These are phyloP conservation scores for Aphanoascus verrucosus DNA, from an alignment of 2,329 filamentous ascomycete species.

Conservation along the genomic window DNA sequence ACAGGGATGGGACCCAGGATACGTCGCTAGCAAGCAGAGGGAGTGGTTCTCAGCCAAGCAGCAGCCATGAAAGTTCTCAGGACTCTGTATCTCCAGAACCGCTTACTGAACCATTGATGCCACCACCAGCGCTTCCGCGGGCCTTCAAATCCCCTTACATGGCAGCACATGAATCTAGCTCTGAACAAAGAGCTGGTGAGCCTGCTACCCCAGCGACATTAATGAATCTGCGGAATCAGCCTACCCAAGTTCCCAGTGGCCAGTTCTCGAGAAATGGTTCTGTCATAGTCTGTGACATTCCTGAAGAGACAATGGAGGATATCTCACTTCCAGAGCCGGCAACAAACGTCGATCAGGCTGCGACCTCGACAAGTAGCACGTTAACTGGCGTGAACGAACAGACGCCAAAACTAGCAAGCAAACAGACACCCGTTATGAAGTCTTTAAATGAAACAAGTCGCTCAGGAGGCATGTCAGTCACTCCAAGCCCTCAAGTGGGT, in stretches of 20 bases:
- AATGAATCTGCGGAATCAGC: conserved; percentile 58
- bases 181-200: conserved; percentile 32
- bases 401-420: conserved; percentile 53
- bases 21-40: conserved; percentile 21
- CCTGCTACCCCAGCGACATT: conserved; percentile 80
- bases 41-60: conserved; percentile 22
- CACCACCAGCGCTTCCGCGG: conserved; percentile 38
- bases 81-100: conserved; percentile 42
- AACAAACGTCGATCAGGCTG: conserved; percentile 41
- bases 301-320: conserved; percentile 51
- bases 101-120: conserved; percentile 42
- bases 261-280: conserved; percentile 28
- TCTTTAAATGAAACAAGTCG: conserved; percentile 23
- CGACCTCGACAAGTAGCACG: conserved; percentile 25
- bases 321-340: conserved; percentile 65
- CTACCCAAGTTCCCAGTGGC: conserved; percentile 30
- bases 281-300: conserved; percentile 34
- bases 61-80: conserved; percentile 37
- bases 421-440: conserved; percentile 45
- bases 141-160: conserved; percentile 34
- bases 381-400: conserved; percentile 42
- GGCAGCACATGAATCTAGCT: conserved; percentile 23
- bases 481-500: conserved; percentile 45
- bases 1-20: conserved; percentile 8
- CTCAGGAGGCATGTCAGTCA: conserved; percentile 28